Evolutionary conservation across 148 eudicot species (phyloP).

Genomic region (Euryodendron excelsum): DNA sequence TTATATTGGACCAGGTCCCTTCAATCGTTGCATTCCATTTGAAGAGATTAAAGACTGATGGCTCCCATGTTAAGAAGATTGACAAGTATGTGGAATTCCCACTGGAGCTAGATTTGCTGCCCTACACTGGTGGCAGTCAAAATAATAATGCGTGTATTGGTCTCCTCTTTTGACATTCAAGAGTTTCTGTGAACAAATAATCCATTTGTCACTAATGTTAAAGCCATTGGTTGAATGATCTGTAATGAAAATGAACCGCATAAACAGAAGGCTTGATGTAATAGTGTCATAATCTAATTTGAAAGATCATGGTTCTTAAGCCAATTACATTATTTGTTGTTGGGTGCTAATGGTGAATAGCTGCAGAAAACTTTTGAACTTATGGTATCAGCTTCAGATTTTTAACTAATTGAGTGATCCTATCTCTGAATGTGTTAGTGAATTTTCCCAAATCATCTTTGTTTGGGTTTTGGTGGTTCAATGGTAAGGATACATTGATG

Average conservation of each 20-base stretch:
- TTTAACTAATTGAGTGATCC: not conserved
- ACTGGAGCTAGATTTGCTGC: constrained; percentile 63
- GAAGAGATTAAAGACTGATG: constrained; percentile 90
- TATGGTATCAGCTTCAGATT: not conserved
- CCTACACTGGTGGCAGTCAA: constrained; percentile 41
- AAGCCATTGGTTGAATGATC: not conserved
- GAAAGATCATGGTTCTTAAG: not conserved
- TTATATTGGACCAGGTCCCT: constrained; percentile 71
- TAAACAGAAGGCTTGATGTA: not conserved
- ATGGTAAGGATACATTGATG: not conserved
- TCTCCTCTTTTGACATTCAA: not conserved
- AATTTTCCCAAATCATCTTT: too few species aligned
- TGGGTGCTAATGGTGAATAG: not conserved
- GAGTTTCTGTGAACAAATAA: not conserved
- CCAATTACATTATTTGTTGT: not conserved
- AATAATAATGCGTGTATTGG: constrained; percentile 35
- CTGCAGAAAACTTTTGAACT: not conserved
- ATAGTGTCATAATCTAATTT: not conserved
- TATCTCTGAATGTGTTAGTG: too few species aligned
- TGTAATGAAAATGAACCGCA: not conserved
- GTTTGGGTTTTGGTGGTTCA: not conserved
- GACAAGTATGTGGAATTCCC: constrained; percentile 72
- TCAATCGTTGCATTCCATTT: constrained; percentile 69
- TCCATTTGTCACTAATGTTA: not conserved
- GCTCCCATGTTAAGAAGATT: constrained; percentile 62